A percentile compares a stretch with the other conserved stretches of the same genome.
These are phyloP conservation scores for Datura wrightii DNA, from an alignment of 257 asterid genomes.

Conservation along the genomic window DNA sequence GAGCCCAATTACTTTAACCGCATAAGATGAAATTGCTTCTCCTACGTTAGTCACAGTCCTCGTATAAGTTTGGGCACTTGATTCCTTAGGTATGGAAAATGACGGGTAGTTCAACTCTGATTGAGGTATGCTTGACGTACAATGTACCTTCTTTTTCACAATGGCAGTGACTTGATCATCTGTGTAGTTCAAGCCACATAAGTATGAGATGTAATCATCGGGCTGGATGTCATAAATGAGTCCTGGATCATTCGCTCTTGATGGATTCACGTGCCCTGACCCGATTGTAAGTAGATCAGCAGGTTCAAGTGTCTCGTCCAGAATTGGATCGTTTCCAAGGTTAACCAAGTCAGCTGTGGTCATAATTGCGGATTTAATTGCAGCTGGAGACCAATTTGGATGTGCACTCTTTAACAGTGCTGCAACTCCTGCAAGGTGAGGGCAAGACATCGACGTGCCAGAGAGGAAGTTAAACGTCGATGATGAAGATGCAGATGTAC, in stretches of 20 bases:
- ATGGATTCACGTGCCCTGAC: slow-evolving; percentile 37
- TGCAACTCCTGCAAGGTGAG: slow-evolving; percentile 31
- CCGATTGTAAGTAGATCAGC: slow-evolving; percentile 6
- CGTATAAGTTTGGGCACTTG: background rate
- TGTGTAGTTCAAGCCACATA: slow-evolving; percentile 32
- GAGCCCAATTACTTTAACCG: background rate
- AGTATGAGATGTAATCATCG: background rate
- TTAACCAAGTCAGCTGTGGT: background rate
- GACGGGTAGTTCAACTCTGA: slow-evolving; percentile 36
- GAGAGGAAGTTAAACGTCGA: background rate
- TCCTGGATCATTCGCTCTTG: slow-evolving; percentile 35
- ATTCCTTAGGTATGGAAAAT: slow-evolving; percentile 25
- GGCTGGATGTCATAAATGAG: slow-evolving; percentile 31
- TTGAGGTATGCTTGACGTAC: slow-evolving; percentile 27
- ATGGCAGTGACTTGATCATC: background rate
- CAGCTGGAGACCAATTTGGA: slow-evolving; percentile 29
- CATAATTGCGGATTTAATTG: slow-evolving; percentile 1
- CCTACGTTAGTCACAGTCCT: slow-evolving; percentile 34
- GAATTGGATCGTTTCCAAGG: background rate
- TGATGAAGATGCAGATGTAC: background rate
- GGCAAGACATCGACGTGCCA: slow-evolving; percentile 29
- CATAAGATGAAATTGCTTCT: slow-evolving; percentile 31
- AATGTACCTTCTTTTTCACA: background rate
- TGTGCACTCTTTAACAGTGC: slow-evolving; percentile 28
- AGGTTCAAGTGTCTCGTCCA: background rate